Base-by-base conservation (phyloP, 1,284 basidiomycete genomes). In the Tilletia caries region DNA sequence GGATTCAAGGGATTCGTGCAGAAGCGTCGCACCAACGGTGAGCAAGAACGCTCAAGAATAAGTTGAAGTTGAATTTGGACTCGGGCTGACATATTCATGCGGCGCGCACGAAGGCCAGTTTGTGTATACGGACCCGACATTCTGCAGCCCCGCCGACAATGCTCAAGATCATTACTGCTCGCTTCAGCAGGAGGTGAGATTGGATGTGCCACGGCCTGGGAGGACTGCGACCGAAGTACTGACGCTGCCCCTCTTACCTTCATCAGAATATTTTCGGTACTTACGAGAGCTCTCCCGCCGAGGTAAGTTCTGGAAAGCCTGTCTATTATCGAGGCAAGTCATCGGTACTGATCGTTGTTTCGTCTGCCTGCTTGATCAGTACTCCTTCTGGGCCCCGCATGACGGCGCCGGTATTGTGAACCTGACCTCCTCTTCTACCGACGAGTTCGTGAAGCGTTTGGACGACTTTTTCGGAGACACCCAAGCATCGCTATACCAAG, bases 301-400 rank as follows among this genome's bases (percentile, higher is more conserved):
- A 80, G 37, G 37, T 41, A 41, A 10, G 37, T 41, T 41, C 15
- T n/a, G n/a, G n/a, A n/a, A n/a, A n/a, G n/a, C n/a, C n/a, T n/a
- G n/a, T n/a, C n/a, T n/a, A n/a, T n/a, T n/a, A n/a, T n/a, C n/a
- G n/a, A n/a, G n/a, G n/a, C n/a, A n/a, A n/a, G n/a, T n/a, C n/a
- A n/a, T n/a, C n/a, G n/a, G n/a, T n/a, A n/a, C n/a, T n/a, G n/a
- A n/a, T n/a, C n/a, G n/a, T n/a, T n/a, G n/a, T n/a, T n/a, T 41
- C 37, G 15, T 41, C 37, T 2, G 15, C 37, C 37, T 41, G 15
- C n/a, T n/a, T n/a, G n/a, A n/a, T 15, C 37, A 41, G 70, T 80
- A 80, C 74, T 70, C 70, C 52, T 71, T 77, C 64, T 80, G 71
- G 37, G 71, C 75, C 1, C 78, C 78, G 33, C 77, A 79, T n/a